Conservation (phyloP, 768 basidiomycete genomes). For the Auricularia sp. region DNA sequence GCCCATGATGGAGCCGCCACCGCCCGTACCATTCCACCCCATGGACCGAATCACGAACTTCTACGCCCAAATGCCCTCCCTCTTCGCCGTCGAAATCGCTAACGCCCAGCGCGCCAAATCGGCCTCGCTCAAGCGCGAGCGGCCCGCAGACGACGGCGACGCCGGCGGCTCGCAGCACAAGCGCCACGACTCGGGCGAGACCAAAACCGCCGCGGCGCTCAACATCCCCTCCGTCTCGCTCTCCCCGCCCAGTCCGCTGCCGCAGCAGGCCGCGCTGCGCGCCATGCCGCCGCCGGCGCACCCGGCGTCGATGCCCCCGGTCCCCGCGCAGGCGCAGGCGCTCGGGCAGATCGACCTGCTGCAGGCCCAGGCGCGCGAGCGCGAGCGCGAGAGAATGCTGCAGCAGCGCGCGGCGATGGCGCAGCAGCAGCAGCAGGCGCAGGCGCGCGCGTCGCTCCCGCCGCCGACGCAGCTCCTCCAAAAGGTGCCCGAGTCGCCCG, state of each 20-base stretch:
- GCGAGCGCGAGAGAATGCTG: conserved; percentile 24
- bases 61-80: conserved; percentile 46
- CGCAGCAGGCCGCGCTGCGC: neutral
- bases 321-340: conserved; percentile 8
- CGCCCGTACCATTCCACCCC: conserved; percentile 28
- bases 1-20: conserved; percentile 48
- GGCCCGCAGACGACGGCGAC: conserved; percentile 44
- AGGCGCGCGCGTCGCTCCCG: neutral
- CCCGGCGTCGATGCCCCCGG: neutral
- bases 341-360: conserved; percentile 18
- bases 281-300: conserved; percentile 5
- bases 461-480: no score
- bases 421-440: conserved; percentile 9
- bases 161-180: conserved; percentile 35
- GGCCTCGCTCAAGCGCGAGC: conserved; percentile 41
- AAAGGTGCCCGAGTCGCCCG: no score
- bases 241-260: neutral
- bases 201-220: conserved; percentile 21
- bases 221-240: neutral
- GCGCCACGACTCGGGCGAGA: conserved; percentile 60
- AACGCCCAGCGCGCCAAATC: conserved; percentile 19
- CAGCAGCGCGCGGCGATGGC: conserved; percentile 27
- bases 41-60: conserved; percentile 55
- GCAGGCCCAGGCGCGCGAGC: conserved; percentile 21
- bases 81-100: conserved; percentile 55